Evolutionary conservation across 768 basidiomycete species (phyloP), one percentile per base, ranked within the genome.

Genomic region (Terana coerulea): DNA sequence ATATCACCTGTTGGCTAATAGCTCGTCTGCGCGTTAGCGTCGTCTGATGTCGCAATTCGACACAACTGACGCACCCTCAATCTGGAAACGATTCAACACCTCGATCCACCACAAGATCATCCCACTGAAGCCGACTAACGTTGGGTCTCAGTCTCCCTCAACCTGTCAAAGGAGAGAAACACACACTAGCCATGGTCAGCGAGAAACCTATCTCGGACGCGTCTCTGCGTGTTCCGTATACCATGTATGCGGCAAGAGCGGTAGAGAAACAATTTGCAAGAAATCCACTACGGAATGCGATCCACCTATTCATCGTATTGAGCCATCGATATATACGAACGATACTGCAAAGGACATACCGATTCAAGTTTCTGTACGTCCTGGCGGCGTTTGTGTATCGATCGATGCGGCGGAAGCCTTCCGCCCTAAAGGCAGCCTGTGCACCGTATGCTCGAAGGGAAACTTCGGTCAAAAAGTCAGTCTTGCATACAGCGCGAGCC

Each of bases 41-140:
- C n/a, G n/a, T n/a, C n/a, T n/a, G n/a, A n/a, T n/a, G n/a, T n/a
- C n/a, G n/a, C n/a, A n/a, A n/a, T n/a, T n/a, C n/a, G n/a, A n/a
- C n/a, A n/a, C n/a, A n/a, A 49, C 17, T 25, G 31, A 51, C 69
- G 40, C 49, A 71, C 78, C 76, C 28, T 66, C 57, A 24, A 77
- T 71, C 54, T 80, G 74, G 31, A 79, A 69, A 30, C 70, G 64
- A 54, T 80, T 80, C 40, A 71, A 49, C n/a, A 65, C 53, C 8
- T 75, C 63, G 19, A 79, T 67, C 72, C 74, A 75, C 69, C 70
- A 78, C 35, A 88, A 60, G 30, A 87, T 81, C 65, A 78, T 61
- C 15, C 70, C 64, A 46, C 78, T 81, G 63, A 88, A 85, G 11
- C 70, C 73, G 17, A 86, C 78, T 71, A 47, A 7, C n/a, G n/a